Conservation (phyloP, 805 yeast species). For the Tetrapisispora phaffii region DNA sequence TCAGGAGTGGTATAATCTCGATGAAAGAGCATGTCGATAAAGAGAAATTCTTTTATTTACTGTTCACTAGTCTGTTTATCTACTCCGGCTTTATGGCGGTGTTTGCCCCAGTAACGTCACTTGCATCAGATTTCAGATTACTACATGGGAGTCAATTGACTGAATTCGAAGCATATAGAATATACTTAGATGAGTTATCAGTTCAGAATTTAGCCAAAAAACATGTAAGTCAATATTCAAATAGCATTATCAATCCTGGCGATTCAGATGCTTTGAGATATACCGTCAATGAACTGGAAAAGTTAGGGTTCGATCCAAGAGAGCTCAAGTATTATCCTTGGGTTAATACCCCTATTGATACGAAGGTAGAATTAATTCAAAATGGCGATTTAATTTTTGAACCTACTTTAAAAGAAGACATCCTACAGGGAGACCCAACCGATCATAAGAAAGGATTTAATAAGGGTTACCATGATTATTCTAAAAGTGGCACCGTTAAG, state of each 20-base stretch:
- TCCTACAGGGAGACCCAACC: slow-evolving; percentile 34
- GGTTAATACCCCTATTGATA: slow-evolving; percentile 43
- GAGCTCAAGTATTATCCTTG: slow-evolving; percentile 49
- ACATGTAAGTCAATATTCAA: slow-evolving; percentile 18
- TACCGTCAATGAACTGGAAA: slow-evolving; percentile 40
- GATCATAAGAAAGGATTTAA: slow-evolving; percentile 31
- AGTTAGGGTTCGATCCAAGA: slow-evolving; percentile 41
- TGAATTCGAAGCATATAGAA: slow-evolving; percentile 57
- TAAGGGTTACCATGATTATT: slow-evolving; percentile 54
- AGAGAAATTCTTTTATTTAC: slow-evolving; percentile 18
- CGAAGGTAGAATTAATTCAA: slow-evolving; percentile 29
- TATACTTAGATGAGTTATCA: slow-evolving; percentile 38
- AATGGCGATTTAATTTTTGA: slow-evolving; percentile 33
- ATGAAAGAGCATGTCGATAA: slow-evolving; percentile 26
- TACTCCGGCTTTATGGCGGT: slow-evolving; percentile 49
- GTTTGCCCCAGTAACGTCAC: slow-evolving; percentile 76
- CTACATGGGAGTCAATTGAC: slow-evolving; percentile 59
- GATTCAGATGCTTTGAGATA: slow-evolving; percentile 38
- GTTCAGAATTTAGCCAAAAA: slow-evolving; percentile 27
- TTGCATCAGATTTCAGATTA: slow-evolving; percentile 70
- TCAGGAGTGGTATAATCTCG: slow-evolving; percentile 21
- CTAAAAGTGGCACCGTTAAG: slow-evolving; percentile 52
- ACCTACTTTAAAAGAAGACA: slow-evolving; percentile 45
- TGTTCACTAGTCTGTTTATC: slow-evolving; percentile 18
- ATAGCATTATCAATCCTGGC: slow-evolving; percentile 32